Evolutionary conservation across 768 basidiomycete species (phyloP), one percentile per base, ranked within the genome.

Genomic region (Mrakia gelida): DNA sequence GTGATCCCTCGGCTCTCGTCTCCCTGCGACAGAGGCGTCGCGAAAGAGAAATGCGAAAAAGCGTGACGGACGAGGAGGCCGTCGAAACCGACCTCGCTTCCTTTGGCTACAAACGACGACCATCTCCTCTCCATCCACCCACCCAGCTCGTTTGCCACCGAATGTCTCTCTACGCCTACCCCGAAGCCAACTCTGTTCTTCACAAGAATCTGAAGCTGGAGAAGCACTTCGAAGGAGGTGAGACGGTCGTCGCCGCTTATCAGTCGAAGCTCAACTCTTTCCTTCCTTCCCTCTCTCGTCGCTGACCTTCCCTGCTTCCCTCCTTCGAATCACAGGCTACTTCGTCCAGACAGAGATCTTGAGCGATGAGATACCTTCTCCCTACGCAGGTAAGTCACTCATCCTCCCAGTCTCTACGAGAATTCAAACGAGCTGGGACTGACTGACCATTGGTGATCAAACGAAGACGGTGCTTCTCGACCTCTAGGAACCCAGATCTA

Each of bases 161-260:
- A 26, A 41, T 54, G 32, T 62, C 34, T 3, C 73, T 45, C 26
- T 74, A 74, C 32, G 56, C 73, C 9, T 74, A 74, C 38, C 59
- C 73, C 3, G 73, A 74, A 34, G 1, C 59, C 8, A 74, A 74
- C 56, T 34, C 54, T n/a, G 26, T 61, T 5, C 56, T 61, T 26
- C 61, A 62, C 61, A 13, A 38, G 28, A 63, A 38, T 2, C 73
- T 75, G n/a, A 63, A 75, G 73, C 73, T 75, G 13, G 73, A 75
- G 73, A 32, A 28, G 15, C 73, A 75, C 62, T 75, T 75, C 32
- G 73, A 75, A 43, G 73, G 73, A 75, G 73, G 73, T 75, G 21
- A 54, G 28, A 26, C 73, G 54, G 23, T 28, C 73, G n/a, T 28
- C 72, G 30, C 26, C 21, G 65, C 8, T 23, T n/a, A 41, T 26